Evolutionary conservation across 352 stramenopile genomes (phyloP).

Genomic region (Globisporangium solare): DNA sequence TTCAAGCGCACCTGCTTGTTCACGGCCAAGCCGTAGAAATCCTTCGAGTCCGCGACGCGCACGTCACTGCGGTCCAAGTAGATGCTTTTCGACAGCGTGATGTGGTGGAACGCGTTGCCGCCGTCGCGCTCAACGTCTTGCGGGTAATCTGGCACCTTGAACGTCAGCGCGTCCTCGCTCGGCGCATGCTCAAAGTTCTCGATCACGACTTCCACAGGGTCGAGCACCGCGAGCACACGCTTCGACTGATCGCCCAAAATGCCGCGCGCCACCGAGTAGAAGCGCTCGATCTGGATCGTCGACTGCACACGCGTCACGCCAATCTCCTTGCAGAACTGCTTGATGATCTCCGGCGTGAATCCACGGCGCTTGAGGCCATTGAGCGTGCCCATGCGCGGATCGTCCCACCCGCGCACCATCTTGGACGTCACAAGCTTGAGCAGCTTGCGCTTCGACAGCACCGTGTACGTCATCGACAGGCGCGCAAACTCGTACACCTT

Average conservation of each 20-base stretch:
- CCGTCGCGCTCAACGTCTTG: constrained; percentile 61
- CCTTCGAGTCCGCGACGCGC: constrained; percentile 49
- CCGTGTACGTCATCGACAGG: constrained; percentile 97
- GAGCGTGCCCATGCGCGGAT: constrained; percentile 98
- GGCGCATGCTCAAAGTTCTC: constrained; percentile 55
- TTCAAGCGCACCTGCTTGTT: constrained; percentile 96
- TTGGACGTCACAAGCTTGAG: constrained; percentile 96
- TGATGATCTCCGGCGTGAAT: constrained; percentile 81
- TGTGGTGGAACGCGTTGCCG: constrained; percentile 48
- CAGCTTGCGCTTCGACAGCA: constrained; percentile 98
- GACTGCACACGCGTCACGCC: constrained; percentile 84
- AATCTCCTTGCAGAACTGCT: constrained; percentile 86
- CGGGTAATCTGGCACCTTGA: constrained; percentile 66
- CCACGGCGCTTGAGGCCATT: constrained; percentile 89
- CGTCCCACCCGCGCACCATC: constrained; percentile 89
- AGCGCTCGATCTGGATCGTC: constrained; percentile 81
- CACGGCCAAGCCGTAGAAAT: constrained; percentile 95
- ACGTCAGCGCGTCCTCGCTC: constrained; percentile 29
- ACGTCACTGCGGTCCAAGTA: constrained; percentile 77
- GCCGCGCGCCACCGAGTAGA: constrained; percentile 67
- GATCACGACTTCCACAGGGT: constrained; percentile 70
- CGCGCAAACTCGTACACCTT: constrained; percentile 97
- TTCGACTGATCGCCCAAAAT: constrained; percentile 68
- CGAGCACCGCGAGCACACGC: constrained; percentile 76
- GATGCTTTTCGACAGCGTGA: constrained; percentile 56